phyloP scores from a whole-genome alignment of 202 grass and related monocot genomes.

The Setaria italica region DNA sequence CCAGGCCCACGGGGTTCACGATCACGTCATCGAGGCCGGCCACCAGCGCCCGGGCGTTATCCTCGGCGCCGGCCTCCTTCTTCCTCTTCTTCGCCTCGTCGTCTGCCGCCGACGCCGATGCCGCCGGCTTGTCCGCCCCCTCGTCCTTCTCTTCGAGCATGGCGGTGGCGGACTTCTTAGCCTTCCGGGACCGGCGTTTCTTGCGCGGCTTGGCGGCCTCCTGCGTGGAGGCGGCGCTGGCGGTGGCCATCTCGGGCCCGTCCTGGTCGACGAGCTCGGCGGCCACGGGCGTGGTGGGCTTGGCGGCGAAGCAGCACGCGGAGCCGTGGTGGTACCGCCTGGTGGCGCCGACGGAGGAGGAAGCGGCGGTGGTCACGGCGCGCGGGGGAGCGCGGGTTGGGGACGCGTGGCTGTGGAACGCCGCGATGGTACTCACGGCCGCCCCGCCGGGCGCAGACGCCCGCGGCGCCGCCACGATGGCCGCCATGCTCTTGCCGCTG shows the following conservation, averaged over 20 bases:
- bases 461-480: slow-evolving; percentile 37
- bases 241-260: neutral
- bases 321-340: slow-evolving; percentile 40
- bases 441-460: slow-evolving; percentile 32
- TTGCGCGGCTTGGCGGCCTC: slow-evolving; percentile 35
- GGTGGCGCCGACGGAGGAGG: neutral
- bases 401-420: slow-evolving; percentile 52
- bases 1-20: slow-evolving; percentile 90
- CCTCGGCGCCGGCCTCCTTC: slow-evolving; percentile 32
- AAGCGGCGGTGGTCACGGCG: neutral
- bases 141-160: slow-evolving; percentile 36
- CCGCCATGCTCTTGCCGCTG: slow-evolving; percentile 26
- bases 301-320: slow-evolving; percentile 57
- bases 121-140: neutral
- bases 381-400: slow-evolving; percentile 35
- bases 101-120: neutral
- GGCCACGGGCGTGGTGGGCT: slow-evolving; percentile 45
- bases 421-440: slow-evolving; percentile 40
- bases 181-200: slow-evolving; percentile 57
- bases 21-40: slow-evolving; percentile 73
- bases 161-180: slow-evolving; percentile 41
- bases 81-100: slow-evolving; percentile 41
- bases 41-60: slow-evolving; percentile 37
- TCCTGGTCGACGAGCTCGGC: slow-evolving; percentile 44
- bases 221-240: neutral